Evolutionary conservation across 2,329 filamentous ascomycete genomes (phyloP), one percentile per base, ranked within the genome.

Genomic region (Fusarium graminum): DNA sequence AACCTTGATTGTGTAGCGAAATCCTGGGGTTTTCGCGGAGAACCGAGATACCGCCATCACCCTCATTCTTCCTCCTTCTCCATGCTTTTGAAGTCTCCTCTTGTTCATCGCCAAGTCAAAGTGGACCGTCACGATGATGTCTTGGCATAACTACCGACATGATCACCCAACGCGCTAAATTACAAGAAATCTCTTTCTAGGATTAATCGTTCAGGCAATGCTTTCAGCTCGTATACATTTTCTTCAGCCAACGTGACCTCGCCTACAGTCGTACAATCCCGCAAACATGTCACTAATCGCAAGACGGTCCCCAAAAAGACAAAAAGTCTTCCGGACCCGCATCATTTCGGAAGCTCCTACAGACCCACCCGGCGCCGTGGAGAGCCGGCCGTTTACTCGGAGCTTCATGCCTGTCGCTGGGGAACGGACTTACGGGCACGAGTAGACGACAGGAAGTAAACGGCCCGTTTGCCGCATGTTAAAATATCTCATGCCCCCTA

Each of bases 331-430:
- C 59, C 59, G 55, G 60, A 58, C 58, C 56, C 62, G 60, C 60
- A 50, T 65, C 42, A 65, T 67, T 51, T 61, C 64, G 59, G 53
- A 50, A 44, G 28, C 46, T 51, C 55, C 62, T 58, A 22, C 26
- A 42, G 45, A 41, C 44, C 65, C 65, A 68, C 61, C 49, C 65
- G 65, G 65, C 44, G 52, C 65, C 65, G 57, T 67, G 65, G 65
- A 69, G 65, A 68, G 62, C 58, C 65, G 65, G 65, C 61, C 65
- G 56, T 70, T 63, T 72, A 67, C 62, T 72, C 69, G 69, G 69
- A 64, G 47, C 39, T 69, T 72, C 56, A 72, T 72, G 69, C 69
- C 54, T 67, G 67, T 58, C 53, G 53, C 58, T 69, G 66, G 66
- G 29, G 65, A 69, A 63, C 62, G 38, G 47, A 51, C 46, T 7